phyloP scores from a whole-genome alignment of 2,329 filamentous ascomycete genomes.

The Fusarium metavorans region DNA sequence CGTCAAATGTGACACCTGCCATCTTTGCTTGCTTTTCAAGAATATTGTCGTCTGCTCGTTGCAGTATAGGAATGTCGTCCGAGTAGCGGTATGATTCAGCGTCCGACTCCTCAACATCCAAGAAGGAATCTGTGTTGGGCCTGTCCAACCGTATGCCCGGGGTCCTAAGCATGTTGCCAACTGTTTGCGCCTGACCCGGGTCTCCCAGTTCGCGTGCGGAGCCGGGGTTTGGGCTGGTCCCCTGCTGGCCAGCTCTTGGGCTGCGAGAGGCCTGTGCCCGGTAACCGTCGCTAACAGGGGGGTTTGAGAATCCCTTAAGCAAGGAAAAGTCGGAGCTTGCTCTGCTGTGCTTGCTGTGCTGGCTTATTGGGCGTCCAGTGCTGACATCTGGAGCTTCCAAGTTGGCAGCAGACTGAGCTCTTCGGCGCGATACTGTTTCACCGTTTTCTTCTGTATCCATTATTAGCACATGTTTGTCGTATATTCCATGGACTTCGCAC shows the following conservation, averaged over 20 bases:
- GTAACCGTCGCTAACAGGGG: conserved; percentile 56
- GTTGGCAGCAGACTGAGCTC: conserved; percentile 72
- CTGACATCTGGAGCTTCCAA: conserved; percentile 67
- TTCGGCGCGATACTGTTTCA: conserved; percentile 62
- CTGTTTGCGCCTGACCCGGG: conserved; percentile 52
- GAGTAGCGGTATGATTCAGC: conserved; percentile 74
- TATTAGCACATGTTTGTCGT: neutral
- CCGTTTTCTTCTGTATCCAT: conserved; percentile 52
- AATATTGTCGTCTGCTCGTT: conserved; percentile 73
- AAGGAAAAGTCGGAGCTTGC: conserved; percentile 78
- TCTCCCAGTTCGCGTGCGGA: conserved; percentile 32
- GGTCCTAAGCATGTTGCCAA: conserved; percentile 63
- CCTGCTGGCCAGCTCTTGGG: conserved; percentile 46
- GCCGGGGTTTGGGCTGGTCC: conserved; percentile 19
- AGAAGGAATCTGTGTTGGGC: conserved; percentile 65
- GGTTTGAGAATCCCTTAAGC: conserved; percentile 64
- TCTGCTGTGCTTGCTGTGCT: conserved; percentile 75
- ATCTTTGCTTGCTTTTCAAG: conserved; percentile 63
- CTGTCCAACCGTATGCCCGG: conserved; percentile 66
- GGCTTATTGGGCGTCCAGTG: conserved; percentile 66
- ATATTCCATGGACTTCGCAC: neutral
- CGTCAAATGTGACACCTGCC: conserved; percentile 70
- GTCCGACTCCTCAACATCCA: conserved; percentile 78
- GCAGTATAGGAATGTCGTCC: conserved; percentile 75
- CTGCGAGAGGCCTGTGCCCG: conserved; percentile 49